phyloP scores from a whole-genome alignment of 495 filamentous ascomycete species.

The Trichoderma asperelloides region DNA sequence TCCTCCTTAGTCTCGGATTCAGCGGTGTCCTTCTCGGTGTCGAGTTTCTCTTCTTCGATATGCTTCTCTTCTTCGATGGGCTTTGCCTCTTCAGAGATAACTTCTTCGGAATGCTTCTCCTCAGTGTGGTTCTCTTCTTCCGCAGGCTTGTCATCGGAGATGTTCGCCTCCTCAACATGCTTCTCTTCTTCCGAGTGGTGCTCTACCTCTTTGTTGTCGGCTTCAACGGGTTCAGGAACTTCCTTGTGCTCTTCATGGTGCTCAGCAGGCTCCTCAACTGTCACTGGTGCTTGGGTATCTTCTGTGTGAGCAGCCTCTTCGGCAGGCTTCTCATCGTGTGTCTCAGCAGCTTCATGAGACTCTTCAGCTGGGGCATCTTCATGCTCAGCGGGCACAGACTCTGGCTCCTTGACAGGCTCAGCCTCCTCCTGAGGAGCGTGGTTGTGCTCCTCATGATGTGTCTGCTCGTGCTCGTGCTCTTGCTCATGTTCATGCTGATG shows the following conservation, averaged over 20 bases:
- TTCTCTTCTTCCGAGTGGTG: not conserved
- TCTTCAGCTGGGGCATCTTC: not conserved
- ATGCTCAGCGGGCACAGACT: not conserved
- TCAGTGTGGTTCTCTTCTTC: not conserved
- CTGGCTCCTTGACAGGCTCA: slow-evolving; percentile 8
- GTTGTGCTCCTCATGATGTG: not conserved
- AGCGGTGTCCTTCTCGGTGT: not conserved
- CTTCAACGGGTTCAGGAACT: too few relatives aligned
- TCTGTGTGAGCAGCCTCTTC: slow-evolving; percentile 7
- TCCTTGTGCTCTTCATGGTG: not conserved
- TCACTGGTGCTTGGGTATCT: not conserved
- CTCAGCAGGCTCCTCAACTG: not conserved
- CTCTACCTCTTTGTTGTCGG: not conserved
- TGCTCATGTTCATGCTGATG: not conserved
- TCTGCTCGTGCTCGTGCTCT: not conserved
- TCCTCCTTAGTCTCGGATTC: not conserved
- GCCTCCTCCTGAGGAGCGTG: not conserved
- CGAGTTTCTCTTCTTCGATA: not conserved
- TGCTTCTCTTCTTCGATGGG: not conserved
- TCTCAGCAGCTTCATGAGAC: not conserved
- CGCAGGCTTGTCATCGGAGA: not conserved
- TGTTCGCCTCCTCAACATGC: not conserved
- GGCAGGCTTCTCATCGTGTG: not conserved
- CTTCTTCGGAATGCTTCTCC: not conserved
- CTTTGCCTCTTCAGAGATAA: not conserved